Evolutionary conservation across 768 basidiomycete species (phyloP), one percentile per base, ranked within the genome.

Genomic region (Krasilnikovozyma curviuscula): DNA sequence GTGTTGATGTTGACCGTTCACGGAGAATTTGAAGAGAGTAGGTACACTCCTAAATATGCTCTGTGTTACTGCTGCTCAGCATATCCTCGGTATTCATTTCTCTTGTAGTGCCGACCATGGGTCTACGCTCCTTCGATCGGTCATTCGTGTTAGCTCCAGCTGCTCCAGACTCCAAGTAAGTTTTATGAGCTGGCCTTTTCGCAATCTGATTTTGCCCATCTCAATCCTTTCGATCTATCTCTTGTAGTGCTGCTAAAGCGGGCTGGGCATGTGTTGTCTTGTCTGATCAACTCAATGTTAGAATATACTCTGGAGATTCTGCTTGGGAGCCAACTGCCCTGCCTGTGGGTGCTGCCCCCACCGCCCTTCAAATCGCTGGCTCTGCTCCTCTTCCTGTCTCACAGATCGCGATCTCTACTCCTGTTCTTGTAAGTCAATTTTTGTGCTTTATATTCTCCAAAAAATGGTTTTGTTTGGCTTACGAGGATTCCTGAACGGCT

Each of bases 241-340:
- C 27, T 9, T 14, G 25, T 53, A 78, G 88, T 30, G 86, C 91
- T 3, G 78, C 77, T 59, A 56, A 70, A 44, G 77, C 73, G 46
- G 85, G 88, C 12, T 98, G 93, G 93, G 78, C 83, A 41, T 81
- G 85, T 49, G 69, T 77, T 48, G 78, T 97, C 56, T 68, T 95
- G 3, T 93, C 86, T 14, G 93, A 98, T 64, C 77, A 83, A 54
- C 75, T 79, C 65, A 76, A 75, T 31, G 68, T 95, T 48, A 79
- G 88, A 34, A 72, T 70, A n/a, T 91, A 83, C 63, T 83, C 85
- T 5, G 80, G 75, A 55, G 74, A 74, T 44, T 77, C 78, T 52
- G 80, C 81, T 18, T 91, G 85, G 79, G 70, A 65, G 55, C 74
- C 63, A 28, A 60, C 64, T 19, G 60, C 63, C 35, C 55, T 59